Base-by-base conservation (phyloP, 192 early-diverging fungal genomes). In the Podila horticola region DNA sequence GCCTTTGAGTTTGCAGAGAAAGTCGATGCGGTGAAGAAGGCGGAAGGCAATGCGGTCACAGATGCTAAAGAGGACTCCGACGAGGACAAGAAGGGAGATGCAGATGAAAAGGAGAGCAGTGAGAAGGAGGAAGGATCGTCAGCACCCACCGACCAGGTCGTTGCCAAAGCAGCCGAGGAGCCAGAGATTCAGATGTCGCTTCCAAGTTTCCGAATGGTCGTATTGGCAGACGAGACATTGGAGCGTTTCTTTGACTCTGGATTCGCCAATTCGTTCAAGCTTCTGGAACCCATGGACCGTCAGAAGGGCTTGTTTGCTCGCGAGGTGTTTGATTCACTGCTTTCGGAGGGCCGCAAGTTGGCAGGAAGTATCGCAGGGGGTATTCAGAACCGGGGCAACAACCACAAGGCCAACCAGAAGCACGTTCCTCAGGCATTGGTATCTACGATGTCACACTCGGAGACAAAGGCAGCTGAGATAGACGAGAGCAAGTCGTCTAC, bases 191-290 rank as follows among this genome's bases (percentile, higher is more conserved):
- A 75, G 7, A 75, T 91, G 65, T 75, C 86, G 7, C 70, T 90
- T 19, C 86, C 85, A 9, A 74, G 73, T 28, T 84, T 86, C 75
- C 73, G 85, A 33, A 94, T 97, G 86, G 89, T 95, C 2, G 86
- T 96, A n/a, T 82, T 97, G 65, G 92, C 90, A 20, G 96, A 97
- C 74, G 94, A 93, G 49, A 88, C 91, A 41, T 83, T 98, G n/a
- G 93, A 95, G 66, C 83, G 86, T 31, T 96, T 95, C 64, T 97
- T 98, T 74, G 92, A 94, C 29, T 58, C 72, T 31, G 91, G 86
- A 33, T 94, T 95, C 77, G 51, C 83, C 5, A 50, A 60, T 41
- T 87, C 87, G 8, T 92, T 94, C 83, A 84, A 87, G 49, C 59
- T 95, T 17, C 74, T 87, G 29, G 91, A 94, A 62, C 77, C 85